Conservation (phyloP, 75 land plant genomes). For the Cupressus sempervirens region DNA sequence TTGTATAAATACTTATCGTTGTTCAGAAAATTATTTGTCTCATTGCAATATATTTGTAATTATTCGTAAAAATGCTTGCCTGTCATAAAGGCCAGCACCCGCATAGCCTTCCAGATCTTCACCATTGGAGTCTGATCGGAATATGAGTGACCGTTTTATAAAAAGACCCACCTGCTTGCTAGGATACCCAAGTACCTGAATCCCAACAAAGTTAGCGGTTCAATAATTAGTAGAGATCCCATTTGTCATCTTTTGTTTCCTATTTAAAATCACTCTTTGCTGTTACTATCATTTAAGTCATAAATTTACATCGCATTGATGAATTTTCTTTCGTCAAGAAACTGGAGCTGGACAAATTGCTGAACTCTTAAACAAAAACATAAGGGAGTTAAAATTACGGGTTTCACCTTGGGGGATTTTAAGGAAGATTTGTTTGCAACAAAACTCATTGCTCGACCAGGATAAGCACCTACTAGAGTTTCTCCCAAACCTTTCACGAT, state of each 20-base stretch:
- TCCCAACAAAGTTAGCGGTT: neutral
- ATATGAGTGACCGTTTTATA: conserved; percentile 48
- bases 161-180: conserved; percentile 51
- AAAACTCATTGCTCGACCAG: conserved; percentile 57
- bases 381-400: neutral
- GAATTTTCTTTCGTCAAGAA: neutral
- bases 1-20: neutral
- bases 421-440: conserved; percentile 35
- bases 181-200: conserved; percentile 42
- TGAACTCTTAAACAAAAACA: neutral
- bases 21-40: neutral
- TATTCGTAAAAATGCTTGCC: conserved; percentile 16
- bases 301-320: neutral
- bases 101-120: conserved; percentile 60
- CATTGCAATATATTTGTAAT: neutral
- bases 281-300: neutral
- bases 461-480: conserved; percentile 54
- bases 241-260: neutral
- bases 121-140: conserved; percentile 55
- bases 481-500: conserved; percentile 57
- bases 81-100: conserved; percentile 60
- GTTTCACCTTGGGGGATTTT: conserved; percentile 32
- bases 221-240: neutral
- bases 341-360: neutral
- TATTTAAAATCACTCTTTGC: neutral